These are phyloP conservation scores for Ramularia endophylla DNA, from an alignment of 2,329 filamentous ascomycete genomes.

Conservation along the genomic window DNA sequence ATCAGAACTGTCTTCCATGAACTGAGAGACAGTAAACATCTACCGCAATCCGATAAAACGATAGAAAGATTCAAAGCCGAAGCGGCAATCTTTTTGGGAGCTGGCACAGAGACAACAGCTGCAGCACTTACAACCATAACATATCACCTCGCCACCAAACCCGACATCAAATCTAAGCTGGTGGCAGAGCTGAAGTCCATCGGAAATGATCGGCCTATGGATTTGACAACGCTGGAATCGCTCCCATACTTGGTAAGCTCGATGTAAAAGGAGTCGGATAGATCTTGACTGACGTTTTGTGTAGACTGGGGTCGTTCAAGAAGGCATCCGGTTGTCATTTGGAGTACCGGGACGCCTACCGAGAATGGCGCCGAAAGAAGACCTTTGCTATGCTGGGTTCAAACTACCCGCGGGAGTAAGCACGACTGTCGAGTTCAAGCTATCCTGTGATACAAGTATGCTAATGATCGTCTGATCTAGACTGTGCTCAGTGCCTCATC, in stretches of 20 bases:
- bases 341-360: constrained; percentile 18
- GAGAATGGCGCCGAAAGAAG: constrained; percentile 18
- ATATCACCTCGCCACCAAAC: constrained; percentile 36
- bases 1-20: too few species aligned
- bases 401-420: constrained; percentile 20
- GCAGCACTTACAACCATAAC: constrained; percentile 37
- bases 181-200: constrained; percentile 35
- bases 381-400: constrained; percentile 13
- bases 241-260: constrained; percentile 20
- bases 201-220: constrained; percentile 7
- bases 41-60: constrained; percentile 4
- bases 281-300: too few species aligned
- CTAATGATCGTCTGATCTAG: too few species aligned
- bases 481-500: too few species aligned
- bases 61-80: constrained; percentile 24
- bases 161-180: constrained; percentile 30
- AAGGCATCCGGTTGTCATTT: constrained; percentile 20
- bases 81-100: constrained; percentile 41
- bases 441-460: too few species aligned
- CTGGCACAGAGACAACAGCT: constrained; percentile 41
- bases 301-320: constrained; percentile 17
- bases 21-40: too few species aligned
- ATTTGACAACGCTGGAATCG: constrained; percentile 13
- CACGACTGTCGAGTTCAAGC: too few species aligned
- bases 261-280: too few species aligned